Evolutionary conservation across 2,329 filamentous ascomycete species (phyloP).

Genomic region (Beauveria sp.): DNA sequence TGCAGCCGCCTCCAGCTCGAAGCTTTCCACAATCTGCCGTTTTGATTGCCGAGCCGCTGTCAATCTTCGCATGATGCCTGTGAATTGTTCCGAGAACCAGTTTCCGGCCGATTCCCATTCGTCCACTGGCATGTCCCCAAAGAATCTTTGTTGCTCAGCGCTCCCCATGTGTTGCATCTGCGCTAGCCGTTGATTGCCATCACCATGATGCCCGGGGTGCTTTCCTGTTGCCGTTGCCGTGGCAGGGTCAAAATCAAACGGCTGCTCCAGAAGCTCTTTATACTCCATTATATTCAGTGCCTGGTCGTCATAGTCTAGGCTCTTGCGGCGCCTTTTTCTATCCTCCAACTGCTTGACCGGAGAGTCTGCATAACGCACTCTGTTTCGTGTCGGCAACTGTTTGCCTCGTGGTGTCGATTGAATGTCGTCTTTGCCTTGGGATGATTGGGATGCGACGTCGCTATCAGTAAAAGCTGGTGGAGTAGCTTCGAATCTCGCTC

Average conservation of each 20-base stretch:
- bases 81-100: constrained; percentile 51
- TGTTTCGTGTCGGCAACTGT: constrained; percentile 16
- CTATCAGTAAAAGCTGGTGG: constrained; percentile 10
- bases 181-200: constrained; percentile 29
- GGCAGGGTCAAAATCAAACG: constrained; percentile 51
- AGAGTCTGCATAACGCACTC: constrained; percentile 16
- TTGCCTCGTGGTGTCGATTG: constrained; percentile 15
- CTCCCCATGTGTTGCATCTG: constrained; percentile 41
- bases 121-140: constrained; percentile 43
- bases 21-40: constrained; percentile 40
- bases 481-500: constrained; percentile 8
- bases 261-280: constrained; percentile 39
- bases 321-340: constrained; percentile 35
- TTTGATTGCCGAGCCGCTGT: constrained; percentile 41
- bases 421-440: constrained; percentile 11
- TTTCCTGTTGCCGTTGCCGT: constrained; percentile 32
- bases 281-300: constrained; percentile 47
- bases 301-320: constrained; percentile 50
- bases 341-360: constrained; percentile 17
- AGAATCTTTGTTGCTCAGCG: constrained; percentile 41
- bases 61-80: constrained; percentile 39
- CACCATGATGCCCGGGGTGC: constrained; percentile 20
- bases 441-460: neutral
- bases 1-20: constrained; percentile 47
- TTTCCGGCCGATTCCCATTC: constrained; percentile 55